These are phyloP conservation scores for Claviceps digitariae DNA, from an alignment of 2,329 filamentous ascomycete species.

Conservation along the genomic window DNA sequence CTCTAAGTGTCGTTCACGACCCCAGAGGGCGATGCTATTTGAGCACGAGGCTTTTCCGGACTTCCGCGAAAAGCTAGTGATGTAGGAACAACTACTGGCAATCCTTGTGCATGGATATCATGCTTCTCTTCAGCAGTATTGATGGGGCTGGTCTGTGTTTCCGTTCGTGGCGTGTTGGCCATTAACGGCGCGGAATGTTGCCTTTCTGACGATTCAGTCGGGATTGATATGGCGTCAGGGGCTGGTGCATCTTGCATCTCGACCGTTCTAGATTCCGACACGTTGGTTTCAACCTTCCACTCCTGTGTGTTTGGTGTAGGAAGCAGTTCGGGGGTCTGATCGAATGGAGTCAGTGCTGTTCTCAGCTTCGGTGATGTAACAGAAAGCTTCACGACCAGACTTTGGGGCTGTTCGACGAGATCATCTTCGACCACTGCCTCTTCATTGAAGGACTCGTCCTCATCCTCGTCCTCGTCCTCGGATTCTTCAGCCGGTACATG, in stretches of 20 bases:
- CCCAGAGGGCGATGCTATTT: conserved; percentile 17
- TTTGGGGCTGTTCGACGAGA: conserved; percentile 35
- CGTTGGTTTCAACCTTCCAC: conserved; percentile 6
- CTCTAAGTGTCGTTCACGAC: conserved; percentile 19
- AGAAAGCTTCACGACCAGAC: conserved; percentile 62
- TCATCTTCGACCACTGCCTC: conserved; percentile 42
- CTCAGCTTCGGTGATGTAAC: conserved; percentile 30
- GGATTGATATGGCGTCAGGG: neutral
- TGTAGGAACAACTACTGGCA: conserved; percentile 24
- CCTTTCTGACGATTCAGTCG: conserved; percentile 1
- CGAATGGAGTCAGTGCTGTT: conserved; percentile 15
- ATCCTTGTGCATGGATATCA: conserved; percentile 11
- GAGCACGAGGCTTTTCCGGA: conserved; percentile 39
- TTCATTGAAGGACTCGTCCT: conserved; percentile 36
- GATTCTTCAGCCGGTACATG: conserved; percentile 44
- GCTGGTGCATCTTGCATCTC: conserved; percentile 16
- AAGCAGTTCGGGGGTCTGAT: conserved; percentile 12
- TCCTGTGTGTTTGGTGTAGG: conserved; percentile 12
- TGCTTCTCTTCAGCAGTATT: conserved; percentile 7
- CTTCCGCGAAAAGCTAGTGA: conserved; percentile 47
- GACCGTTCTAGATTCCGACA: conserved; percentile 8
- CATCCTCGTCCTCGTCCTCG: conserved; percentile 38
- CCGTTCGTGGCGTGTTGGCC: neutral
- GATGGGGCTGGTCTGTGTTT: conserved; percentile 2
- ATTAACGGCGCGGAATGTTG: neutral